Evolutionary conservation across 768 basidiomycete species (phyloP).

Genomic region (Trametes punicea): DNA sequence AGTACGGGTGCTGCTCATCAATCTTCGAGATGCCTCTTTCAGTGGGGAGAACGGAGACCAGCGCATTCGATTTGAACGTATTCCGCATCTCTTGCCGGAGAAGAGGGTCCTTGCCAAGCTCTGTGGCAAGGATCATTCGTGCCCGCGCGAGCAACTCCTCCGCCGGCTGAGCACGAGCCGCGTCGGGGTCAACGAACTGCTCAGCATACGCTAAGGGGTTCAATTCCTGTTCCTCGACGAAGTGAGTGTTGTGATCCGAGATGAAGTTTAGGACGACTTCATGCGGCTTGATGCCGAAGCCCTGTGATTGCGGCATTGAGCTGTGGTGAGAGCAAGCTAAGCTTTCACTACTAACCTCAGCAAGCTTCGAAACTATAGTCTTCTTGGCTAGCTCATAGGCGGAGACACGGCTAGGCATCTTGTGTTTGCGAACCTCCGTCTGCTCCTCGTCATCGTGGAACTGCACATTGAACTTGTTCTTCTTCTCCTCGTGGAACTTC

Average conservation of each 20-base stretch:
- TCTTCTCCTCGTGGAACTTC: slow-evolving; percentile 76
- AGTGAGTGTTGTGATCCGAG: slow-evolving; percentile 54
- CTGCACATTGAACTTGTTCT: slow-evolving; percentile 47
- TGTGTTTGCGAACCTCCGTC: slow-evolving; percentile 56
- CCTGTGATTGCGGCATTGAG: slow-evolving; percentile 41
- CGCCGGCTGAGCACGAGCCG: slow-evolving; percentile 49
- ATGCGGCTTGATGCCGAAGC: slow-evolving; percentile 78
- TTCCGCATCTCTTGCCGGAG: slow-evolving; percentile 76
- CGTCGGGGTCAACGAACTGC: slow-evolving; percentile 75
- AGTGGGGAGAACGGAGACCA: slow-evolving; percentile 79
- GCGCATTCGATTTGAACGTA: slow-evolving; percentile 69
- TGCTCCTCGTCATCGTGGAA: slow-evolving; percentile 67
- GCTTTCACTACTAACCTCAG: slow-evolving; percentile 57
- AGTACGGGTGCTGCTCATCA: slow-evolving; percentile 69
- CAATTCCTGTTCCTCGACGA: slow-evolving; percentile 78
- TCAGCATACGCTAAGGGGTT: slow-evolving; percentile 82
- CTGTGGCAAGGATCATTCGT: slow-evolving; percentile 81
- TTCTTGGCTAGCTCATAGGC: slow-evolving; percentile 83
- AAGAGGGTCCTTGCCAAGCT: slow-evolving; percentile 90
- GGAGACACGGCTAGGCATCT: slow-evolving; percentile 80
- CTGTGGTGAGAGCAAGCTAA: not conserved
- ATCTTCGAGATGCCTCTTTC: slow-evolving; percentile 81
- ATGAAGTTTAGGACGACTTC: slow-evolving; percentile 86
- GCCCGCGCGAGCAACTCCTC: slow-evolving; percentile 73
- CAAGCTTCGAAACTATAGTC: slow-evolving; percentile 71